Percentiles rank a stretch among this genome's conserved stretches.
Evolutionary conservation across 257 asterid species (phyloP).

Genomic region (Solanum paucissectum): DNA sequence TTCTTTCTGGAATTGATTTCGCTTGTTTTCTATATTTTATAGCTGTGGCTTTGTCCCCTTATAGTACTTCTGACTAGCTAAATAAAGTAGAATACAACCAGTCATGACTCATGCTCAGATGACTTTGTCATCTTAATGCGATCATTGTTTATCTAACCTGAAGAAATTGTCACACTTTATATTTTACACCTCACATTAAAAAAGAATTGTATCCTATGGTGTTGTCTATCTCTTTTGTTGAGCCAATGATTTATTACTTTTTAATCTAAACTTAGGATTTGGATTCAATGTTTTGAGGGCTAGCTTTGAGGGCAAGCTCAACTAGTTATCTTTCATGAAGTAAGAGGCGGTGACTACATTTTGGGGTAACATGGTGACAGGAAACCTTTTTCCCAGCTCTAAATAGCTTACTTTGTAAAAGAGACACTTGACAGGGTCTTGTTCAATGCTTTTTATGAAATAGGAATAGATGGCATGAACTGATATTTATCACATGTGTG

Average conservation of each 20-base stretch:
- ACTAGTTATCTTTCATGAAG: background rate
- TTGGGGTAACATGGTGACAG: background rate
- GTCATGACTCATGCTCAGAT: background rate
- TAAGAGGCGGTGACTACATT: background rate
- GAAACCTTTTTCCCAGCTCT: background rate
- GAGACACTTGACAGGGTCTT: background rate
- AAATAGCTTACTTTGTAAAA: background rate
- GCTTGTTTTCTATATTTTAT: conserved; percentile 2
- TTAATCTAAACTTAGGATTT: background rate
- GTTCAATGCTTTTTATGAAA: background rate
- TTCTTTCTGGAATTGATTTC: background rate
- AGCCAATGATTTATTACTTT: background rate
- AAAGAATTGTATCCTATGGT: background rate
- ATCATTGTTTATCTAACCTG: background rate
- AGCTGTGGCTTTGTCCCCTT: too few relatives aligned
- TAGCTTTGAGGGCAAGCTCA: background rate
- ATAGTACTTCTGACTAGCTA: background rate
- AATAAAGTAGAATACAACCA: background rate
- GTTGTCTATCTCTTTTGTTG: background rate
- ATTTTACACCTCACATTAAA: background rate
- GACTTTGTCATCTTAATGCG: background rate
- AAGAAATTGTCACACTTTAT: background rate
- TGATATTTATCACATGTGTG: background rate
- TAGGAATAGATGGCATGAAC: background rate
- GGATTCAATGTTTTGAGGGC: background rate